Percentiles rank a stretch among this genome's conserved stretches.
These are phyloP conservation scores for Fagus crenata DNA, from an alignment of 306 rosid genomes.

Conservation along the genomic window DNA sequence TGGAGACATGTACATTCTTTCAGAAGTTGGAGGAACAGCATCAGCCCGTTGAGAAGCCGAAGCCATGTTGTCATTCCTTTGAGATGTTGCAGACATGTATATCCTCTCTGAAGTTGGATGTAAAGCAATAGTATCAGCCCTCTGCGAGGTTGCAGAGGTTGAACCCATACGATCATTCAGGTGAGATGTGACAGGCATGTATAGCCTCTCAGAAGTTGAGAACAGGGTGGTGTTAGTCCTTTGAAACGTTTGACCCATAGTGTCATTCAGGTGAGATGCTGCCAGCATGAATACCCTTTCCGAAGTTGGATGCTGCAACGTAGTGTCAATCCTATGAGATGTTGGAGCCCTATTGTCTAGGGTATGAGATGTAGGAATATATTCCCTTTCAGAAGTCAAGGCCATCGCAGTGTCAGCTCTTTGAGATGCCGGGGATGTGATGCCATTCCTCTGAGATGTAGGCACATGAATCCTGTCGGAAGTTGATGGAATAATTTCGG, in stretches of 20 bases:
- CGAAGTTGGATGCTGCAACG: slow-evolving; percentile 21
- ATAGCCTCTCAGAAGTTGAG: slow-evolving; percentile 42
- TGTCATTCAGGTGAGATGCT: slow-evolving; percentile 36
- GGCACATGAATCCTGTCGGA: slow-evolving; percentile 34
- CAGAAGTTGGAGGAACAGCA: slow-evolving; percentile 39
- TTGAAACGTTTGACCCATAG: slow-evolving; percentile 34
- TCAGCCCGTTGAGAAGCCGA: slow-evolving; percentile 41
- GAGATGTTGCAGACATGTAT: slow-evolving; percentile 40
- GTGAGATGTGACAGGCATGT: slow-evolving; percentile 31
- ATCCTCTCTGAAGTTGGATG: slow-evolving; percentile 45
- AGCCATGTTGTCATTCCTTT: slow-evolving; percentile 38
- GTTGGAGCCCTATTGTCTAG: slow-evolving; percentile 24
- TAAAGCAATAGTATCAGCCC: slow-evolving; percentile 35
- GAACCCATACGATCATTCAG: slow-evolving; percentile 35
- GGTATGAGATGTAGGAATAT: not conserved
- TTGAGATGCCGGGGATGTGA: slow-evolving; percentile 6
- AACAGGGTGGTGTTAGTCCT: slow-evolving; percentile 32
- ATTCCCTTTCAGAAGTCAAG: slow-evolving; percentile 1
- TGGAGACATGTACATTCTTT: slow-evolving; percentile 40
- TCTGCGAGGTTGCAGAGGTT: slow-evolving; percentile 40
- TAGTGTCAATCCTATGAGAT: slow-evolving; percentile 26
- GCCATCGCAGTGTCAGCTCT: not conserved
- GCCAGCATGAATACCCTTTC: slow-evolving; percentile 37
- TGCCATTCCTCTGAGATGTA: slow-evolving; percentile 23
- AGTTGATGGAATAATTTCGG: slow-evolving; percentile 36